Evolutionary conservation across 495 filamentous ascomycete genomes (phyloP).

Genomic region (Tuber melanosporum): DNA sequence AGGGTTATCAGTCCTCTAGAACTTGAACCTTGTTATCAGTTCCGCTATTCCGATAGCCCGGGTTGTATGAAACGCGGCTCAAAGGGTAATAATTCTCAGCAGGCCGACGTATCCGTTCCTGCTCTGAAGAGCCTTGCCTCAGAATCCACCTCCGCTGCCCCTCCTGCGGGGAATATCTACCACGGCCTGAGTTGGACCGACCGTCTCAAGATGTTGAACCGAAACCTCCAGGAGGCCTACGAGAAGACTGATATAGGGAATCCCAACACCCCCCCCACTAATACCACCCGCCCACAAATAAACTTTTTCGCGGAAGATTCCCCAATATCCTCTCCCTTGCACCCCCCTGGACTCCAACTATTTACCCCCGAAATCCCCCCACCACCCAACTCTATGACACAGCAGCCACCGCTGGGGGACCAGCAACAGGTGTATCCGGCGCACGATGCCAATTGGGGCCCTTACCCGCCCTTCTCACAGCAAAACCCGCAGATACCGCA

Average conservation of each 20-base stretch:
- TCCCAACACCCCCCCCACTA: not conserved
- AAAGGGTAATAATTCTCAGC: not conserved
- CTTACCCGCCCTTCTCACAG: not conserved
- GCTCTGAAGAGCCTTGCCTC: not conserved
- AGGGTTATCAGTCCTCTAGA: not conserved
- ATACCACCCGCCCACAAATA: not conserved
- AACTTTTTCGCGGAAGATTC: not conserved
- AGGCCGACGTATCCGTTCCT: not conserved
- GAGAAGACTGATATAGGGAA: not conserved
- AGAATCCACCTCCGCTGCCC: not conserved
- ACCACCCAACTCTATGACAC: not conserved
- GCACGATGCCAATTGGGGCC: not conserved
- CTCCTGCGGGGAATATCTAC: not conserved
- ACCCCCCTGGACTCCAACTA: not conserved
- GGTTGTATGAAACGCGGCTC: not conserved
- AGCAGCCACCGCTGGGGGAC: not conserved
- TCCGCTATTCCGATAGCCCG: not conserved
- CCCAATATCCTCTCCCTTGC: not conserved
- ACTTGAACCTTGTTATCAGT: not conserved
- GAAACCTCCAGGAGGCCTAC: not conserved
- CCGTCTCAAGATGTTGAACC: not conserved
- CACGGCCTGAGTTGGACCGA: not conserved
- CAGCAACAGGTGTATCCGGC: not conserved
- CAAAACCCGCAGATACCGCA: not conserved
- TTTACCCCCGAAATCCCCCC: not conserved